A percentile compares a stretch with the other conserved stretches of the same genome.
Evolutionary conservation across 164 flowering plant genomes (phyloP).

Genomic region (Platanus orientalis): DNA sequence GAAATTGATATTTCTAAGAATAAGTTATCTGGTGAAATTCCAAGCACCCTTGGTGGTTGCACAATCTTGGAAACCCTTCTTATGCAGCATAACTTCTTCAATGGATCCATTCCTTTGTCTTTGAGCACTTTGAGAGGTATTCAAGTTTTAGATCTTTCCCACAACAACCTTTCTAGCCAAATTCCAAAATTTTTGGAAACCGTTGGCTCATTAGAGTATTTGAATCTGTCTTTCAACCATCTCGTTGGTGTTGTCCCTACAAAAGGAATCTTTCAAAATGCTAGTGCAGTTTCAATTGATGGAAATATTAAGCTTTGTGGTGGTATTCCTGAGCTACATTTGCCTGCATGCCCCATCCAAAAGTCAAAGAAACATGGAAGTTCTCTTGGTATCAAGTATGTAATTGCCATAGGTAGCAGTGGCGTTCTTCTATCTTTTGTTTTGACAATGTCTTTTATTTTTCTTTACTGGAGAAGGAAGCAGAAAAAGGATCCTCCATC

Average conservation of each 20-base stretch:
- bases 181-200: constrained; percentile 22
- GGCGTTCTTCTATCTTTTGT: neutral
- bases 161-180: constrained; percentile 26
- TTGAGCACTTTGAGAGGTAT: constrained; percentile 11
- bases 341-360: constrained; percentile 27
- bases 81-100: constrained; percentile 19
- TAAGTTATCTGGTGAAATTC: constrained; percentile 28
- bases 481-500: neutral
- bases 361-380: neutral
- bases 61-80: constrained; percentile 12
- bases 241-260: constrained; percentile 25
- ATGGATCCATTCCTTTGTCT: constrained; percentile 27
- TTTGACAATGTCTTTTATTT: neutral
- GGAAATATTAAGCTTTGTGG: constrained; percentile 29
- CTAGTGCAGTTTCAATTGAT: constrained; percentile 10
- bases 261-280: constrained; percentile 23
- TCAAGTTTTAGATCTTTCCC: constrained; percentile 24
- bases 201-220: neutral
- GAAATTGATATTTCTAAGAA: constrained; percentile 19
- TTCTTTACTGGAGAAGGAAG: neutral
- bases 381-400: neutral
- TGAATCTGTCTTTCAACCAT: constrained; percentile 29
- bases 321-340: constrained; percentile 8
- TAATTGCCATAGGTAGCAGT: constrained; percentile 3
- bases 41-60: constrained; percentile 21